Percentiles rank a stretch among this genome's conserved stretches.
phyloP scores from a whole-genome alignment of 768 basidiomycete species.

The Lactifluus echinatus region DNA sequence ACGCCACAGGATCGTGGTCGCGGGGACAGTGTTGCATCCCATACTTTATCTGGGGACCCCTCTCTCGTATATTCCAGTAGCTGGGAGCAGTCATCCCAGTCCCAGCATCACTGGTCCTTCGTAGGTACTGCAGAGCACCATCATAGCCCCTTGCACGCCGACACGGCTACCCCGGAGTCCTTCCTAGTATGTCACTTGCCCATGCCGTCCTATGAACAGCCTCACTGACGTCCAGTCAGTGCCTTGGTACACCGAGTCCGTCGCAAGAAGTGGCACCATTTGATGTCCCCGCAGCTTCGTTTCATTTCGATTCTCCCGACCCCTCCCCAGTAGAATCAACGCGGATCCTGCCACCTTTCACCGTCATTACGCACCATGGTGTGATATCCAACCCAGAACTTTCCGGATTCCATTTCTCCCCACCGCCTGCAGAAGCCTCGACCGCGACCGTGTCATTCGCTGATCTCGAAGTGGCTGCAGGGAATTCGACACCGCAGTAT shows the following conservation, averaged over 20 bases:
- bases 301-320: conserved; percentile 14
- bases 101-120: conserved; percentile 1
- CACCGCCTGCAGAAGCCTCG: not conserved
- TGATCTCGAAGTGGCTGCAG: not conserved
- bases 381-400: not conserved
- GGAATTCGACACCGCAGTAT: not conserved
- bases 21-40: not conserved
- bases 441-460: not conserved
- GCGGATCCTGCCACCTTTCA: conserved; percentile 2
- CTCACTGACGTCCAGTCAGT: not conserved
- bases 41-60: not conserved
- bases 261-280: not conserved
- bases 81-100: not conserved
- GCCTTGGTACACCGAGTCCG: not conserved
- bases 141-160: not conserved
- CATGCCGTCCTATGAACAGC: not conserved
- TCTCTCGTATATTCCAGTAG: not conserved
- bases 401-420: not conserved
- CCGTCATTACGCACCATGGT: not conserved
- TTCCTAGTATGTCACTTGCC: not conserved
- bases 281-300: not conserved
- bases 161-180: not conserved
- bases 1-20: not conserved
- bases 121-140: not conserved
- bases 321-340: conserved; percentile 1